A percentile compares a stretch with the other conserved stretches of the same genome.
Conservation (phyloP, 2,329 filamentous ascomycete species). For the Epichloe scottii region DNA sequence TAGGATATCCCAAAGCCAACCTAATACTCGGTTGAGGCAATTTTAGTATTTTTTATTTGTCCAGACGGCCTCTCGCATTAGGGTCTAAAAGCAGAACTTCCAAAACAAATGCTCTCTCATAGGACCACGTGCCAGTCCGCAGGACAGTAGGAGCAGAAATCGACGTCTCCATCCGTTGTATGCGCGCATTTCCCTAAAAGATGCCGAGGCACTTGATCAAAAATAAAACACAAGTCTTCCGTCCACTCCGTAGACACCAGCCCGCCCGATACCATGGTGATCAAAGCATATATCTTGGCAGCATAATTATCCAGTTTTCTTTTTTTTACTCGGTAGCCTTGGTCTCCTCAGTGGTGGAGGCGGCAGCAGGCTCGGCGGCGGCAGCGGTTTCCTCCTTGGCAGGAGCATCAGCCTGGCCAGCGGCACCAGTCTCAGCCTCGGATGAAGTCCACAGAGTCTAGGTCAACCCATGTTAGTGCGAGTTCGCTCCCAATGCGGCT, state of each 20-base stretch:
- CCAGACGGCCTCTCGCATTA: slow-evolving; percentile 41
- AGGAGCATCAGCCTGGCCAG: slow-evolving; percentile 36
- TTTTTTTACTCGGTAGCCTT: slow-evolving; percentile 52
- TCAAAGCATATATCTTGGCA: slow-evolving; percentile 17
- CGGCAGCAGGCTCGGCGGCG: slow-evolving; percentile 43
- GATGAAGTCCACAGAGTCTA: slow-evolving; percentile 99
- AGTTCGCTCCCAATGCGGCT: neutral
- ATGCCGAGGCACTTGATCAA: slow-evolving; percentile 35
- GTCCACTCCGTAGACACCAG: slow-evolving; percentile 53
- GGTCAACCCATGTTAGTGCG: neutral
- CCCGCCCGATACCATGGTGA: slow-evolving; percentile 32
- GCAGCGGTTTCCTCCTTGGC: slow-evolving; percentile 34
- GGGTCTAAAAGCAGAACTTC: slow-evolving; percentile 43
- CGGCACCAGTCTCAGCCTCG: slow-evolving; percentile 68
- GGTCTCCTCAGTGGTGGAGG: slow-evolving; percentile 49
- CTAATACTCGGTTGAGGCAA: slow-evolving; percentile 21
- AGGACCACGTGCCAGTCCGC: slow-evolving; percentile 26
- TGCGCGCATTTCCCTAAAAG: slow-evolving; percentile 33
- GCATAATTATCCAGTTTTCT: slow-evolving; percentile 11
- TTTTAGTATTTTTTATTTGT: slow-evolving; percentile 42
- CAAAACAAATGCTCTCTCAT: slow-evolving; percentile 32
- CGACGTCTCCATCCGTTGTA: slow-evolving; percentile 23
- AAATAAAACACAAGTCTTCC: slow-evolving; percentile 47
- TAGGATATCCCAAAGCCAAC: neutral
- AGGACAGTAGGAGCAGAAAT: slow-evolving; percentile 24